phyloP scores from a whole-genome alignment of 2,329 filamentous ascomycete species.

The Fusarium luffae region DNA sequence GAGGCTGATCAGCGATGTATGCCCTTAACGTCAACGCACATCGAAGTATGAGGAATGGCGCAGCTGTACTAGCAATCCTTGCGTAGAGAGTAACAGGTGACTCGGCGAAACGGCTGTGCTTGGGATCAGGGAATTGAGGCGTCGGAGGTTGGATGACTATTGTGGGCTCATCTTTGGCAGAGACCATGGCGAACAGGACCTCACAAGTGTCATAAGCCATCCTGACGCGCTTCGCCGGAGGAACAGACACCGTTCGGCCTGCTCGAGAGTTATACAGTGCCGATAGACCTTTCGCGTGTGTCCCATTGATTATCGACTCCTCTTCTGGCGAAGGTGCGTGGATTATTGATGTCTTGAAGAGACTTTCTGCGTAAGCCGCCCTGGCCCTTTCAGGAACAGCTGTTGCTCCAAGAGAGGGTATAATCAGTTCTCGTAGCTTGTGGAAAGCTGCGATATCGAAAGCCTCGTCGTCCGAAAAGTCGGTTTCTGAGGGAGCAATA shows the following conservation, averaged over 20 bases:
- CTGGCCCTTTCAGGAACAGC: slow-evolving; percentile 74
- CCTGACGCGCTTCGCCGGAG: slow-evolving; percentile 71
- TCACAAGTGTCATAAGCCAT: slow-evolving; percentile 86
- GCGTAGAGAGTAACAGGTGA: slow-evolving; percentile 54
- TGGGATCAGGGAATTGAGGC: slow-evolving; percentile 53
- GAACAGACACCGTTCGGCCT: slow-evolving; percentile 77
- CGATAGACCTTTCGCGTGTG: slow-evolving; percentile 62
- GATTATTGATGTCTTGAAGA: slow-evolving; percentile 86
- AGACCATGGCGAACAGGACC: slow-evolving; percentile 78
- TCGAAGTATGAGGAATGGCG: slow-evolving; percentile 85
- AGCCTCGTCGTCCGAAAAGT: slow-evolving; percentile 74
- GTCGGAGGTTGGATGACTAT: slow-evolving; percentile 57
- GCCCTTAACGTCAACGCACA: slow-evolving; percentile 82
- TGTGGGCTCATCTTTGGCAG: slow-evolving; percentile 54
- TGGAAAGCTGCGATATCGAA: slow-evolving; percentile 84
- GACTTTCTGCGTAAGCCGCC: slow-evolving; percentile 74
- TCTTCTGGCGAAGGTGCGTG: slow-evolving; percentile 71
- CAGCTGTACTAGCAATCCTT: slow-evolving; percentile 77
- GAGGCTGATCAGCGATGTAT: slow-evolving; percentile 90
- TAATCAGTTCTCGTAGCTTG: slow-evolving; percentile 76
- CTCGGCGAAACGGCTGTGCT: slow-evolving; percentile 28
- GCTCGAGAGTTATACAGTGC: slow-evolving; percentile 71
- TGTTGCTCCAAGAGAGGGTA: slow-evolving; percentile 75
- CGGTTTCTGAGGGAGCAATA: slow-evolving; percentile 56
- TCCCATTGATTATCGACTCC: slow-evolving; percentile 62